Evolutionary conservation across 352 stramenopile species (phyloP).

Genomic region (Phytophthora uliginosa): DNA sequence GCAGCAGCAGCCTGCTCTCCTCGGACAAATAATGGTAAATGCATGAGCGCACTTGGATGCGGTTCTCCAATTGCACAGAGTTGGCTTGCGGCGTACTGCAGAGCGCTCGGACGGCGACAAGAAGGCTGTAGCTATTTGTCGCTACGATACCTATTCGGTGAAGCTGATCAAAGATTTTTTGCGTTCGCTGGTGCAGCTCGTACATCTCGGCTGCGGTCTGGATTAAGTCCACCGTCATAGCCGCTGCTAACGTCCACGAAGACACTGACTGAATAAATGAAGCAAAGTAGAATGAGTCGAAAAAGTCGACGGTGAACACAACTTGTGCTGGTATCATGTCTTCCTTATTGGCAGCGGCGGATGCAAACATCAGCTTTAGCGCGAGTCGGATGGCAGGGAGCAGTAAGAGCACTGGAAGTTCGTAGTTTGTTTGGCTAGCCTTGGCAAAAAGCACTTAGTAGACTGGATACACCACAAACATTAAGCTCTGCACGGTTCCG

Average conservation of each 20-base stretch:
- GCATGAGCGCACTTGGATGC: conserved; percentile 18
- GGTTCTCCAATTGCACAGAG: no score
- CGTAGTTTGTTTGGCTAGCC: conserved; percentile 13
- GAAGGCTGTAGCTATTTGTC: conserved; percentile 3
- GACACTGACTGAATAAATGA: conserved; percentile 10
- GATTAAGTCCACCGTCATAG: conserved; percentile 10
- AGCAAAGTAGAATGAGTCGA: conserved; percentile 13
- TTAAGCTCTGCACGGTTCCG: conserved; percentile 14
- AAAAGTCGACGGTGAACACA: conserved; percentile 30
- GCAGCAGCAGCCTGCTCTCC: neutral
- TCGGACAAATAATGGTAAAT: conserved; percentile 18
- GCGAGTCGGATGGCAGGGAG: conserved; percentile 14
- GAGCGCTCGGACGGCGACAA: neutral
- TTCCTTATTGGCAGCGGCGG: conserved; percentile 17
- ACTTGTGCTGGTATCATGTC: conserved; percentile 33
- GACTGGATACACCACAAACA: conserved; percentile 26
- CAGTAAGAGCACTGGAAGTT: conserved; percentile 22
- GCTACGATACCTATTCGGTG: neutral
- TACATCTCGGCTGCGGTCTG: conserved; percentile 13
- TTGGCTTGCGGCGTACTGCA: neutral
- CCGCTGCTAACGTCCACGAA: neutral
- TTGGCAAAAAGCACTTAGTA: conserved; percentile 28
- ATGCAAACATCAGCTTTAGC: conserved; percentile 18
- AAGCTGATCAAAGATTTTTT: neutral
- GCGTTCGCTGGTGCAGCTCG: conserved; percentile 7